phyloP scores from a whole-genome alignment of 2,329 filamentous ascomycete genomes.

The Xenoacremonium recifei region DNA sequence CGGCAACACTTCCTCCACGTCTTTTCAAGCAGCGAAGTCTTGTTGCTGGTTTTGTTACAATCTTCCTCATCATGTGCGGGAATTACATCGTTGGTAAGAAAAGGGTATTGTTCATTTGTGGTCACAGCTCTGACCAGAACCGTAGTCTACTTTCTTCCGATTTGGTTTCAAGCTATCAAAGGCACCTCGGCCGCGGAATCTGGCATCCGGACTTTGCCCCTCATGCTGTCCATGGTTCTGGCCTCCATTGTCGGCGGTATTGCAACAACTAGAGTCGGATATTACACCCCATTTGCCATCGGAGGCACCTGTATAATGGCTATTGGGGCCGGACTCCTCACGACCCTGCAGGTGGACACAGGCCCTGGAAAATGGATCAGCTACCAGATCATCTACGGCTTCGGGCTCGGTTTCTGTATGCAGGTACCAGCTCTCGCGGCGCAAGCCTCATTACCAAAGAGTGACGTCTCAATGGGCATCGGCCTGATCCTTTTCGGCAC shows the following conservation, averaged over 20 bases:
- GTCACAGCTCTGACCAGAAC: slow-evolving; percentile 37
- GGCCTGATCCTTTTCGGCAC: slow-evolving; percentile 45
- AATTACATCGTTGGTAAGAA: slow-evolving; percentile 14
- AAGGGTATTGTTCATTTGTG: slow-evolving; percentile 31
- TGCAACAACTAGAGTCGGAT: slow-evolving; percentile 29
- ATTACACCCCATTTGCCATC: slow-evolving; percentile 38
- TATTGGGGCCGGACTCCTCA: slow-evolving; percentile 40
- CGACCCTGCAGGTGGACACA: slow-evolving; percentile 27
- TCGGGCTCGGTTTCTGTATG: slow-evolving; percentile 40
- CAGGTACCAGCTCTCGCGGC: slow-evolving; percentile 46
- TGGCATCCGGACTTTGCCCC: slow-evolving; percentile 22
- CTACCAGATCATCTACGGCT: slow-evolving; percentile 38
- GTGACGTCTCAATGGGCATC: slow-evolving; percentile 42
- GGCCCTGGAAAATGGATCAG: slow-evolving; percentile 19
- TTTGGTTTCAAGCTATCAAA: slow-evolving; percentile 50
- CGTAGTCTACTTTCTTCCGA: slow-evolving; percentile 42
- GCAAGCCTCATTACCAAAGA: slow-evolving; percentile 40
- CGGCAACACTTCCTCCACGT: slow-evolving; percentile 38
- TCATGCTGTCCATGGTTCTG: slow-evolving; percentile 19
- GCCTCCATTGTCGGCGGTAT: slow-evolving; percentile 19
- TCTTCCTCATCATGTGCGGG: slow-evolving; percentile 21
- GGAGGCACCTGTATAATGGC: slow-evolving; percentile 26
- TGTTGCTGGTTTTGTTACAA: slow-evolving; percentile 29
- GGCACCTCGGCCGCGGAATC: slow-evolving; percentile 22
- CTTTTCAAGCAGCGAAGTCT: slow-evolving; percentile 40